phyloP scores from a whole-genome alignment of 345 rosid genomes.

The Euphorbia lathyris region DNA sequence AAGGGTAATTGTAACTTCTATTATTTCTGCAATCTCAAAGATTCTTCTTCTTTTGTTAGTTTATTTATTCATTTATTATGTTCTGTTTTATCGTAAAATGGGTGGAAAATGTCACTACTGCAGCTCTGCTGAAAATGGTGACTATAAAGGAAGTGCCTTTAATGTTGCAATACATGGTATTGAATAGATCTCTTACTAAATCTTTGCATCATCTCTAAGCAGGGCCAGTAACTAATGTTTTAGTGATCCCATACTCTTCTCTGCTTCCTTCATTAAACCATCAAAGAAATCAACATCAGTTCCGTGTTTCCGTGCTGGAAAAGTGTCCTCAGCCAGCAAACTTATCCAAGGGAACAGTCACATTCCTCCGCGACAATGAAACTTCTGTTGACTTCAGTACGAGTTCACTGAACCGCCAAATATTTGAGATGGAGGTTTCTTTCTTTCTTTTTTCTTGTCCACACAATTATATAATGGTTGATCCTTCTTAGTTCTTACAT shows the following conservation, averaged over 20 bases:
- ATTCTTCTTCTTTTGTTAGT: neutral
- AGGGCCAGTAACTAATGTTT: slow-evolving; percentile 44
- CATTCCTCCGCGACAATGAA: slow-evolving; percentile 20
- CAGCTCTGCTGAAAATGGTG: neutral
- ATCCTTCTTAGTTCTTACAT: neutral
- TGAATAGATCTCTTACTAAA: neutral
- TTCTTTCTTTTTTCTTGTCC: neutral
- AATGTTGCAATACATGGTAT: neutral
- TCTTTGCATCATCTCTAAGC: slow-evolving; percentile 16
- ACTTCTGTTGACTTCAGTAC: slow-evolving; percentile 14
- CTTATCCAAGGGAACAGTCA: slow-evolving; percentile 21
- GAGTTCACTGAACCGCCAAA: slow-evolving; percentile 23
- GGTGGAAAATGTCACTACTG: neutral
- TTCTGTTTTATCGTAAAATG: neutral
- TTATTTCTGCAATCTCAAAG: neutral
- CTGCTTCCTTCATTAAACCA: slow-evolving; percentile 28
- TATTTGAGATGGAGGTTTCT: slow-evolving; percentile 41
- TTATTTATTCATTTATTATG: neutral
- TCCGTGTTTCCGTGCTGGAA: slow-evolving; percentile 30
- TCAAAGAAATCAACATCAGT: slow-evolving; percentile 25
- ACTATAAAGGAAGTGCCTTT: neutral
- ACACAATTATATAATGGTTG: too few relatives aligned
- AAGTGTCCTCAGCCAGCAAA: slow-evolving; percentile 36
- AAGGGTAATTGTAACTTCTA: slow-evolving; percentile 34
- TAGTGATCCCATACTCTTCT: slow-evolving; percentile 27